Conservation (phyloP, 2,329 filamentous ascomycete genomes). For the Pseudocercospora musae region DNA sequence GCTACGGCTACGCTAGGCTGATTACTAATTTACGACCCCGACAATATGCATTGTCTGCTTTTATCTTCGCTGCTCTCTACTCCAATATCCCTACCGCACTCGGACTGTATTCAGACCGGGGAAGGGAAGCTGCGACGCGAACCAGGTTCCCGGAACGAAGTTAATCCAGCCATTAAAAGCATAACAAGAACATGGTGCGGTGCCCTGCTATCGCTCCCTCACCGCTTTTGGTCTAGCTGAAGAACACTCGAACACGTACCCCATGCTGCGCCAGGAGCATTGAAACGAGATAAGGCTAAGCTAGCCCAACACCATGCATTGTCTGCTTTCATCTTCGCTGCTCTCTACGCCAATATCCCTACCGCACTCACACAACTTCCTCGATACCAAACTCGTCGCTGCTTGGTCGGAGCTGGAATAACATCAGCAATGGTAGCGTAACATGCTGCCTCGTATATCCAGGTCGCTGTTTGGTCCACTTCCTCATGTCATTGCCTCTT, state of each 20-base stretch:
- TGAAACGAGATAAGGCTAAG: no score
- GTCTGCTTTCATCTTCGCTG: neutral
- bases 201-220: no score
- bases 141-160: no score
- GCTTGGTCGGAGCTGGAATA: neutral
- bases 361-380: neutral
- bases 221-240: no score
- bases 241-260: no score
- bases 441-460: neutral
- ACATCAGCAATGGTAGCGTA: neutral
- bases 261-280: neutral
- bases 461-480: neutral
- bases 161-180: no score
- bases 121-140: neutral
- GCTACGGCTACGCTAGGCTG: neutral
- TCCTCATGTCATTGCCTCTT: neutral
- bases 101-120: neutral
- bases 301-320: neutral
- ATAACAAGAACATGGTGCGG: no score
- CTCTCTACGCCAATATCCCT: neutral
- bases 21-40: no score
- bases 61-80: no score
- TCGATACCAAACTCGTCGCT: neutral
- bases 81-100: no score
- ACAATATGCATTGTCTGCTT: no score